Base-by-base conservation (phyloP, 2,329 filamentous ascomycete species). In the Bipolaris cookei region DNA sequence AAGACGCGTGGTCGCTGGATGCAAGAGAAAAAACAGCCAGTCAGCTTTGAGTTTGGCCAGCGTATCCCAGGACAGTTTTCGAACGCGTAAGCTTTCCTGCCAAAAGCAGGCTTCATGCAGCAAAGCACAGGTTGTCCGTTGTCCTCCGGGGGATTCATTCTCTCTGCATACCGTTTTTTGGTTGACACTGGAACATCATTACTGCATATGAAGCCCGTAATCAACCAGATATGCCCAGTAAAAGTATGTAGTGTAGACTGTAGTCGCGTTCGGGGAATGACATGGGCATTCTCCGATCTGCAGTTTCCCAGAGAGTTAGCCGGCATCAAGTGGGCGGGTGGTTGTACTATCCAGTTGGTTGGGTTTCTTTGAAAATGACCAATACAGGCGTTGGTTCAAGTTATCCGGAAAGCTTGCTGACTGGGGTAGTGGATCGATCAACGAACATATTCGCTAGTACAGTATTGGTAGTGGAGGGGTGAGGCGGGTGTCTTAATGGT, bases 31-130 rank as follows among this genome's bases (percentile, higher is more conserved):
- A 30, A 30, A 30, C 28, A 30, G 21, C 39, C 39, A 54, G 43
- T 45, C 45, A 61, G 51, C 50, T 35, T 53, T 30, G 28, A 30
- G 4, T 30, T 30, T 30, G 28, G 28, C 28, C 28, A 30, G 28
- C 28, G 10, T 30, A 13, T 30, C 28, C 10, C 28, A 11, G 28
- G 28, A 30, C 13, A 10, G 13, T 30, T 30, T 13, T 30, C 13
- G 56, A 62, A 67, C 70, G 70, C 68, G 70, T 73, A 64, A 73
- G 69, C 72, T 54, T 55, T 39, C 61, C 37, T 42, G 21, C n/a
- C 21, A 42, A 65, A 65, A 59, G 56, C 54, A 66, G 64, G 37
- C 57, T 58, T 52, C 43, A 51, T 72, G 67, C 70, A 67, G 61
- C 35, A 55, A 42, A 42, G 39, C 4, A 25, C 21, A 7, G 20